phyloP scores from a whole-genome alignment of 129 eudicot species.

The Lactuca saligna region DNA sequence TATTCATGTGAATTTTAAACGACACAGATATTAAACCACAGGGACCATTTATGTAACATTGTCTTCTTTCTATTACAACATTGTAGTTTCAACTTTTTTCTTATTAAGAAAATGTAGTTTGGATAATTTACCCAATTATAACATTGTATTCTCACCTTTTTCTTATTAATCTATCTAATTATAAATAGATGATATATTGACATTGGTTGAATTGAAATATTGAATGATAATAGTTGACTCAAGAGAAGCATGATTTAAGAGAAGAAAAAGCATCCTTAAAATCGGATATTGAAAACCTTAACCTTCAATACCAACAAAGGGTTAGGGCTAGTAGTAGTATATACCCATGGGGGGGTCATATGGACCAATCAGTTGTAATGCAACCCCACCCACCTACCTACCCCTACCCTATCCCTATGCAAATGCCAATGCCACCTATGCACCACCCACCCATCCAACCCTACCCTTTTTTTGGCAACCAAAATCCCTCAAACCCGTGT shows the following conservation, averaged over 20 bases:
- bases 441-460: conserved; percentile 89
- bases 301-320: conserved; percentile 76
- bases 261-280: conserved; percentile 86
- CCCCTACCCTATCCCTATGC: conserved; percentile 79
- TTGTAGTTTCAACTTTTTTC: too few species aligned
- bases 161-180: too few species aligned
- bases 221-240: conserved; percentile 60
- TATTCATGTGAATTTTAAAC: too few species aligned
- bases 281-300: conserved; percentile 79
- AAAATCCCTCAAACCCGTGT: conserved; percentile 66
- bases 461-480: conserved; percentile 66
- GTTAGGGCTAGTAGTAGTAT: conserved; percentile 38
- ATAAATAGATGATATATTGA: too few species aligned
- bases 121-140: too few species aligned
- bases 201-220: too few species aligned
- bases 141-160: too few species aligned
- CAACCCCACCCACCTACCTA: conserved; percentile 75
- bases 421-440: conserved; percentile 67
- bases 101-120: too few species aligned
- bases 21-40: too few species aligned
- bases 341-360: conserved; percentile 72
- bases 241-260: conserved; percentile 88
- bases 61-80: too few species aligned
- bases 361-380: conserved; percentile 85
- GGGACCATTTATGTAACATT: too few species aligned